These are phyloP conservation scores for Phytophthora melonis DNA, from an alignment of 352 stramenopile genomes.

Conservation along the genomic window DNA sequence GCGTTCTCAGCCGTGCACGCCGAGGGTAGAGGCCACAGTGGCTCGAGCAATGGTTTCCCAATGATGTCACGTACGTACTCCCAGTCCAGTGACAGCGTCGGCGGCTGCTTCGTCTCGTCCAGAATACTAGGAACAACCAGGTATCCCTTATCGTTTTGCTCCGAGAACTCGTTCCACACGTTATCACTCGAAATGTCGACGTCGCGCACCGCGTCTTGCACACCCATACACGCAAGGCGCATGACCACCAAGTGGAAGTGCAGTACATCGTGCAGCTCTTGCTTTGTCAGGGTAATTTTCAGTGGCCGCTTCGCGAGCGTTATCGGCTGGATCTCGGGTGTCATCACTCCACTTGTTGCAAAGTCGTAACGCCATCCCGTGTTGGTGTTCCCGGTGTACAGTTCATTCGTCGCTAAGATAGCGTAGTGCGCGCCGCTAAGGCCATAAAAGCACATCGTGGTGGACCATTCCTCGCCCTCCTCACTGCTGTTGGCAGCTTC, in stretches of 20 bases:
- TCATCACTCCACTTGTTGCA: slow-evolving; percentile 80
- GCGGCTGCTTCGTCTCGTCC: slow-evolving; percentile 30
- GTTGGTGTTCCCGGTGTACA: slow-evolving; percentile 87
- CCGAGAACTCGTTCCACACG: slow-evolving; percentile 84
- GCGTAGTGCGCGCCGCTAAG: slow-evolving; percentile 72
- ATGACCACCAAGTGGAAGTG: slow-evolving; percentile 86
- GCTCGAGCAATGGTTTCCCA: slow-evolving; percentile 64
- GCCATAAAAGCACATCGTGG: slow-evolving; percentile 85
- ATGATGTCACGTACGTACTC: slow-evolving; percentile 72
- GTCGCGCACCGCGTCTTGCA: slow-evolving; percentile 75
- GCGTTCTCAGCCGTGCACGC: slow-evolving; percentile 15
- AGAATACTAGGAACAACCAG: slow-evolving; percentile 73
- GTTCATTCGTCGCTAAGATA: slow-evolving; percentile 77
- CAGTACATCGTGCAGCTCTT: slow-evolving; percentile 66
- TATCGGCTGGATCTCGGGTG: slow-evolving; percentile 62
- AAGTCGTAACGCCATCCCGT: slow-evolving; percentile 87
- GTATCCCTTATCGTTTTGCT: slow-evolving; percentile 91
- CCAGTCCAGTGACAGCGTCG: slow-evolving; percentile 65
- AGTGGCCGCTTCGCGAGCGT: slow-evolving; percentile 63
- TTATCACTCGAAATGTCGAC: slow-evolving; percentile 66
- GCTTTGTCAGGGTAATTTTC: slow-evolving; percentile 56
- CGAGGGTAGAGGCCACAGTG: slow-evolving; percentile 71
- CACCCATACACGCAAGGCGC: slow-evolving; percentile 81
- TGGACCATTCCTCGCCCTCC: slow-evolving; percentile 48
- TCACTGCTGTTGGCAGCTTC: slow-evolving; percentile 30